Conservation (phyloP, 2,329 filamentous ascomycete genomes). For the Fusarium poae region DNA sequence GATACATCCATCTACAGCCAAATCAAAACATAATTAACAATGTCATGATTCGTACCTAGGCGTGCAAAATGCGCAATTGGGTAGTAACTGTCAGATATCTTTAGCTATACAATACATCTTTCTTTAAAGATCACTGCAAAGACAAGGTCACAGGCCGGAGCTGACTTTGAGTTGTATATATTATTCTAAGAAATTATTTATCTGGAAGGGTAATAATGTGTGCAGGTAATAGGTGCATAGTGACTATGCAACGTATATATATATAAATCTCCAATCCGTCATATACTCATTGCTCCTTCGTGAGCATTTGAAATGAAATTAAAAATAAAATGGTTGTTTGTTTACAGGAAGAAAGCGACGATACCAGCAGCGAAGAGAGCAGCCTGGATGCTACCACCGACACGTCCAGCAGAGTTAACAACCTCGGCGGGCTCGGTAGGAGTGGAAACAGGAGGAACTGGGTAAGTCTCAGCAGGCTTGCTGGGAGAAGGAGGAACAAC, state of each 20-base stretch:
- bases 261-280: slow-evolving; percentile 17
- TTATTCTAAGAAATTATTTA: slow-evolving; percentile 31
- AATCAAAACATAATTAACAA: too few species aligned
- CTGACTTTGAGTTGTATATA: not conserved
- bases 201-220: slow-evolving; percentile 14
- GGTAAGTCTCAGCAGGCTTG: slow-evolving; percentile 15
- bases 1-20: too few species aligned
- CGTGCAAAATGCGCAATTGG: too few species aligned
- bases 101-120: too few species aligned
- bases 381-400: slow-evolving; percentile 18
- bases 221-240: slow-evolving; percentile 34
- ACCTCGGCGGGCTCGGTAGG: not conserved
- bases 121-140: too few species aligned
- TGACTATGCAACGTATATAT: slow-evolving; percentile 21
- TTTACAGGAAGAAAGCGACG: slow-evolving; percentile 36
- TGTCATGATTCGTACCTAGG: too few species aligned
- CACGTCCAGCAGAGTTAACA: slow-evolving; percentile 31
- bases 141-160: too few species aligned
- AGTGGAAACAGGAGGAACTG: slow-evolving; percentile 13
- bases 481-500: slow-evolving; percentile 10
- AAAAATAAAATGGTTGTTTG: slow-evolving; percentile 1
- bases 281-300: slow-evolving; percentile 25
- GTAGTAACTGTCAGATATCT: too few species aligned
- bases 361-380: slow-evolving; percentile 27
- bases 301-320: slow-evolving; percentile 14